These are phyloP conservation scores for Fusarium goolgardi DNA, from an alignment of 2,329 filamentous ascomycete genomes.

Conservation along the genomic window DNA sequence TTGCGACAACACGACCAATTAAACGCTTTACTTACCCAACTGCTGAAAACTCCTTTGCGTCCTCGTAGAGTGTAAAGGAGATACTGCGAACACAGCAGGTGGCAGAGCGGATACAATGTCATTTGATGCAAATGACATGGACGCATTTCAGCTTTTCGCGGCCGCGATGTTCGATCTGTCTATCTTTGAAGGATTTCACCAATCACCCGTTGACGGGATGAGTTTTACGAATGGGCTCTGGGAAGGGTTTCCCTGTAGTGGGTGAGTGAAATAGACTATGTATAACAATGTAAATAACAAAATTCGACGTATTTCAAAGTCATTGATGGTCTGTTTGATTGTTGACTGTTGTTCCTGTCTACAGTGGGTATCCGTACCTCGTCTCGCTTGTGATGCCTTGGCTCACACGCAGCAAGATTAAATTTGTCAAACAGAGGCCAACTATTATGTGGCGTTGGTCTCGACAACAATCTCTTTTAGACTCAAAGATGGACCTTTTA, in stretches of 20 bases:
- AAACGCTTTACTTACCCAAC: not conserved
- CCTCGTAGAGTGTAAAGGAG: not conserved
- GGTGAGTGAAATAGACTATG: not conserved
- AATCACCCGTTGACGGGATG: not conserved
- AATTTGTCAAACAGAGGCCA: no score
- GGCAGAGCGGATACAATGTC: not conserved
- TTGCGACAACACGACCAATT: no score
- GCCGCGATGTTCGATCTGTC: not conserved
- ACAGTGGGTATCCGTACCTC: rapidly evolving
- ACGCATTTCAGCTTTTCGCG: not conserved
- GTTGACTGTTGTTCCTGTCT: no score
- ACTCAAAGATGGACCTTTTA: no score
- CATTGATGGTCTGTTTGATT: rapidly evolving
- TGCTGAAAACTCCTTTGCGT: not conserved
- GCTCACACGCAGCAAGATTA: no score
- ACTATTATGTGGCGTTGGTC: no score
- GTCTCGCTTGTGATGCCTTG: no score
- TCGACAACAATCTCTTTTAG: no score
- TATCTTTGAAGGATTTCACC: not conserved
- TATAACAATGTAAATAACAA: not conserved
- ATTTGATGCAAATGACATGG: not conserved
- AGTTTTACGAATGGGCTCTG: not conserved
- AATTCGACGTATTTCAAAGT: not conserved
- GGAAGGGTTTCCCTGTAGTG: conserved; percentile 1
- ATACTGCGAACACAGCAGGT: not conserved